These are phyloP conservation scores for Cytospora chrysosperma DNA, from an alignment of 2,329 filamentous ascomycete species.

Conservation along the genomic window DNA sequence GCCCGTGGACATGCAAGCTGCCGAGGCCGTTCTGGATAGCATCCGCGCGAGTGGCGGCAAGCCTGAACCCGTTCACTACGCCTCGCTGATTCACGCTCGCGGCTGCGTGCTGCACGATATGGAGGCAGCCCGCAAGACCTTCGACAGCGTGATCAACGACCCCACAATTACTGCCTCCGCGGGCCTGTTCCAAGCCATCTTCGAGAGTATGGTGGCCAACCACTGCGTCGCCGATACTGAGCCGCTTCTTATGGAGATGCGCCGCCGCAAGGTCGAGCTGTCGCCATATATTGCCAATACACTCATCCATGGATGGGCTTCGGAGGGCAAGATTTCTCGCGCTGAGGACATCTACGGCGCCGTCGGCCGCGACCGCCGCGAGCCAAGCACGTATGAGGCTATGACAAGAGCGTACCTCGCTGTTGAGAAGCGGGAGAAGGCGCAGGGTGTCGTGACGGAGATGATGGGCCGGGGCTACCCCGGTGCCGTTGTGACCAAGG, in stretches of 20 bases:
- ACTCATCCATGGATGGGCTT: constrained; percentile 93
- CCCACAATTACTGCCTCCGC: constrained; percentile 69
- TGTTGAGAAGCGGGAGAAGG: constrained; percentile 74
- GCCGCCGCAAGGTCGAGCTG: constrained; percentile 69
- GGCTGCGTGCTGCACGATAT: constrained; percentile 94
- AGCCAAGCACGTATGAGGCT: constrained; percentile 97
- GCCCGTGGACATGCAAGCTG: constrained; percentile 82
- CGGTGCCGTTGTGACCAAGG: constrained; percentile 87
- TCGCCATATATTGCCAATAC: constrained; percentile 99
- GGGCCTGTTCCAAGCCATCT: constrained; percentile 93
- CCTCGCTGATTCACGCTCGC: constrained; percentile 91
- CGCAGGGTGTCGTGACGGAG: constrained; percentile 79
- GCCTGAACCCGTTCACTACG: constrained; percentile 92
- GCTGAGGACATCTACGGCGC: constrained; percentile 76
- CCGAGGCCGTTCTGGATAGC: constrained; percentile 76
- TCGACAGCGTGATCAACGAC: constrained; percentile 75
- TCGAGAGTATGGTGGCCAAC: constrained; percentile 96
- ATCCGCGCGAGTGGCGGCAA: constrained; percentile 73
- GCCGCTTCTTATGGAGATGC: constrained; percentile 74
- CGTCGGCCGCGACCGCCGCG: constrained; percentile 75
- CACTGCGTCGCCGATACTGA: constrained; percentile 78
- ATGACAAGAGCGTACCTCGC: constrained; percentile 94
- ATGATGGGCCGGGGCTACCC: constrained; percentile 91
- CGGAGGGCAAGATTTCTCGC: constrained; percentile 75
- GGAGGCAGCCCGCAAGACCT: constrained; percentile 75